Conservation (phyloP, 208 protist genomes). For the Novymonas esmeraldas region DNA sequence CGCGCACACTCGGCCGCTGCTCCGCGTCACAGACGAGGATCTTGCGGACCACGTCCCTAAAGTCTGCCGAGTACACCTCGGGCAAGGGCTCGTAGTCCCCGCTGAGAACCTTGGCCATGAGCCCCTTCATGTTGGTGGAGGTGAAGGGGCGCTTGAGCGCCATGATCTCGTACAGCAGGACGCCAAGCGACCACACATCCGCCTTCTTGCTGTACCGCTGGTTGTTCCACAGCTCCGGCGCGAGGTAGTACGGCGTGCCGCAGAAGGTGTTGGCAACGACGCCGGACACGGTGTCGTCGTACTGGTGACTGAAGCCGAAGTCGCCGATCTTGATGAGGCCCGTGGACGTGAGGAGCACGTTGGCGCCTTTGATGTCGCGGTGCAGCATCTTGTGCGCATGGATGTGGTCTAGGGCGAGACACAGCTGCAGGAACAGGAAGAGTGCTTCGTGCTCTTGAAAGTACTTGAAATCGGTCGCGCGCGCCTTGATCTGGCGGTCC, state of each 20-base stretch:
- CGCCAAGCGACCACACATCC: conserved; percentile 82
- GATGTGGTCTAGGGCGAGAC: conserved; percentile 87
- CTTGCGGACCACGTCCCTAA: conserved; percentile 62
- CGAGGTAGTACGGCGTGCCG: conserved; percentile 81
- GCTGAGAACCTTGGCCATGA: conserved; percentile 82
- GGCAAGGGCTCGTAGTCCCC: conserved; percentile 68
- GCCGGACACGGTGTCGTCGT: conserved; percentile 89
- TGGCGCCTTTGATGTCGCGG: conserved; percentile 91
- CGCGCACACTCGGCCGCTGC: conserved; percentile 64
- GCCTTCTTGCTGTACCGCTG: conserved; percentile 89
- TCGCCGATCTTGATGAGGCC: conserved; percentile 92
- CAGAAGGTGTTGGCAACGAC: conserved; percentile 87
- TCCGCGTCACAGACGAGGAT: conserved; percentile 79
- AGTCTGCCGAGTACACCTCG: conserved; percentile 61
- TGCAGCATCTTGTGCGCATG: conserved; percentile 91
- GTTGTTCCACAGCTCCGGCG: conserved; percentile 92
- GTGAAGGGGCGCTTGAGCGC: conserved; percentile 79
- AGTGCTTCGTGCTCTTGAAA: conserved; percentile 89
- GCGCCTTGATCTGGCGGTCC: conserved; percentile 80
- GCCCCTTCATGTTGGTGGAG: conserved; percentile 79
- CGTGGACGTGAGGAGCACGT: conserved; percentile 86
- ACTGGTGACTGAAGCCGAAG: conserved; percentile 92
- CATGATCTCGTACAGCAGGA: conserved; percentile 85
- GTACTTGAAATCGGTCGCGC: conserved; percentile 53
- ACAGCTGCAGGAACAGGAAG: conserved; percentile 89